Percentiles rank a stretch among this genome's conserved stretches.
These are phyloP conservation scores for Linnemannia elongata DNA, from an alignment of 192 early-diverging fungal genomes.

Conservation along the genomic window DNA sequence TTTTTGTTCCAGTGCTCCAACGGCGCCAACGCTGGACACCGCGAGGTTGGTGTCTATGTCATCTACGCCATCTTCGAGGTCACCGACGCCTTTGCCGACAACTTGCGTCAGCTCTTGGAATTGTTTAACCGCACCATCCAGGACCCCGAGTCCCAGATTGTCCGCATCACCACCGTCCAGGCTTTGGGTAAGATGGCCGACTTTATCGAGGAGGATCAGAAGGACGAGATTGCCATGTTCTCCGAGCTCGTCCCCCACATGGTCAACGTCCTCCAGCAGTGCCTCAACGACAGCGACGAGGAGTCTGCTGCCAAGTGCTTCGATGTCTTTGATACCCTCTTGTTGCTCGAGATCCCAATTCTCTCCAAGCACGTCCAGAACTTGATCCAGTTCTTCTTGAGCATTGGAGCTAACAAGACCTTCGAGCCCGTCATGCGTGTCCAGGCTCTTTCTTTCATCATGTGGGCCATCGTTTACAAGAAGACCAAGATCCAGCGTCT, in stretches of 20 bases:
- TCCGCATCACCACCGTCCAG: conserved; percentile 86
- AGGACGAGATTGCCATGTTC: conserved; percentile 79
- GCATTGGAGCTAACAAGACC: conserved; percentile 75
- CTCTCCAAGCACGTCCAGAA: conserved; percentile 84
- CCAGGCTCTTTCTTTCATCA: conserved; percentile 86
- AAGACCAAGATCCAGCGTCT: conserved; percentile 88
- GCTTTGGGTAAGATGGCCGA: conserved; percentile 88
- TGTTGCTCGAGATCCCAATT: conserved; percentile 85
- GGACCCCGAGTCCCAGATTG: conserved; percentile 87
- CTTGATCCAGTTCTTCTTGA: conserved; percentile 86
- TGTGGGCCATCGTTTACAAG: conserved; percentile 83
- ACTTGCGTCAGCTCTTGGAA: conserved; percentile 78
- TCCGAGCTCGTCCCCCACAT: conserved; percentile 83
- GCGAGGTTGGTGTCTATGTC: conserved; percentile 90
- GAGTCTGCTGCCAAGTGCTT: conserved; percentile 84
- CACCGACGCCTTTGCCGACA: conserved; percentile 74
- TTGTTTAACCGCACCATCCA: conserved; percentile 80
- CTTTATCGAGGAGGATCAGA: conserved; percentile 79
- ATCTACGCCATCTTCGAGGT: conserved; percentile 91
- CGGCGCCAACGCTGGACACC: conserved; percentile 78
- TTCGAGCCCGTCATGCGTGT: conserved; percentile 80
- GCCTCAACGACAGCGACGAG: conserved; percentile 81
- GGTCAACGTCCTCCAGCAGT: conserved; percentile 88
- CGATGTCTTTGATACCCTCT: conserved; percentile 88
- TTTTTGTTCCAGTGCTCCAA: conserved; percentile 87